Base-by-base conservation (phyloP, 1,284 basidiomycete genomes). In the Cryptococcus neoformans region DNA sequence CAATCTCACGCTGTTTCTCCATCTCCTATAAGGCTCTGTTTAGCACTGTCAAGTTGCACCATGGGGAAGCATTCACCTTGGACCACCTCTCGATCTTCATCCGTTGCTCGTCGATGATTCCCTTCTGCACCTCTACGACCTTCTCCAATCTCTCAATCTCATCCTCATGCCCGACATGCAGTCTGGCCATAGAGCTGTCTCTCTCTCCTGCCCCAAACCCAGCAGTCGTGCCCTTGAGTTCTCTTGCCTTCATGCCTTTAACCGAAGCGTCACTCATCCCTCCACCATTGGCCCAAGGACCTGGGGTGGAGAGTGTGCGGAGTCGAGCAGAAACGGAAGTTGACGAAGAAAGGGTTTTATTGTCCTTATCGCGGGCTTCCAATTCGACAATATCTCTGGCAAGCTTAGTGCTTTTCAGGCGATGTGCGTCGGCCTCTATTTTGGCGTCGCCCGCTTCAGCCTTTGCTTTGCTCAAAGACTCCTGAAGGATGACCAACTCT, bases 81-180 rank as follows among this genome's bases (percentile, higher is more conserved):
- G 68, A 62, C 75, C 75, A 78, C 41, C 65, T 58, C 49, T 64
- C 61, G 40, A 78, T 74, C 66, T 74, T 75, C 58, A 64, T 64
- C 51, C 69, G 60, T 59, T 76, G 69, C 51, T 75, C 73, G 10
- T 69, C 68, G 37, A 76, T 77, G 34, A 76, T 62, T 4, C 55
- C 64, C 59, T 73, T 66, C 57, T 76, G 72, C 17, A 67, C 65
- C 37, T 70, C 68, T 36, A 78, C 67, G 9, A 77, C 68, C 60
- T 69, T 74, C 59, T 75, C 75, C 53, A 77, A 63, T 46, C 65
- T 53, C 12, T 69, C 66, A 44, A 75, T 68, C 54, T 76, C 70
- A 14, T 70, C 72, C 2, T 42, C 46, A 16, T 71, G 69, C 37
- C 55, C 58, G 7, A 47, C 51, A 35, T 40, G 49, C 49, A 60